Conservation (phyloP, 2,329 filamentous ascomycete genomes). For the Alternaria triticina region DNA sequence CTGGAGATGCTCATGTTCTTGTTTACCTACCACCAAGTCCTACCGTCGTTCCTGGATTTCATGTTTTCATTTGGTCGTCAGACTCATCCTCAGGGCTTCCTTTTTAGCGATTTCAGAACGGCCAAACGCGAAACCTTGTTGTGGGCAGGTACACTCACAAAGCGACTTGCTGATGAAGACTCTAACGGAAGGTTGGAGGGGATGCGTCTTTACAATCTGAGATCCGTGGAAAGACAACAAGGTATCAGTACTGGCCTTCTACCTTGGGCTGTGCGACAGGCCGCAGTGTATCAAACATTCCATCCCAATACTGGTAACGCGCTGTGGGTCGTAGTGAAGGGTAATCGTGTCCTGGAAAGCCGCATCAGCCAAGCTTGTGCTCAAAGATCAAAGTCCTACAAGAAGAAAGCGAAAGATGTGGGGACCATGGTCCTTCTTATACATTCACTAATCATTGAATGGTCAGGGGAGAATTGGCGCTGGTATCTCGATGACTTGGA, state of each 20-base stretch:
- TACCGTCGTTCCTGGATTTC: conserved; percentile 47
- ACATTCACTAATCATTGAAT: conserved; percentile 47
- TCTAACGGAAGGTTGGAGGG: no score
- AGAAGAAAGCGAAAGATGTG: no score
- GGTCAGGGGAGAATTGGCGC: conserved; percentile 52
- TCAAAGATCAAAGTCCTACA: no score
- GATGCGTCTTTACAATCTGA: conserved; percentile 52
- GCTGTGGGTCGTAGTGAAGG: conserved; percentile 51
- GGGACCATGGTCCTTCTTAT: no score
- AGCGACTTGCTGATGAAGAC: no score
- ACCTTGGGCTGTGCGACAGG: conserved; percentile 49
- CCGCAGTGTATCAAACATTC: conserved; percentile 48
- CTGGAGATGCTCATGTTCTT: conserved; percentile 21
- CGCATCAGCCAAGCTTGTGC: conserved; percentile 31
- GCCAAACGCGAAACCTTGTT: no score
- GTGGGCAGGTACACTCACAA: conserved; percentile 46
- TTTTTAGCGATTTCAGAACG: conserved; percentile 48
- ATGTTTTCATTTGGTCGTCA: conserved; percentile 47
- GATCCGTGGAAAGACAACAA: conserved; percentile 40
- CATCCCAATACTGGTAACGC: conserved; percentile 45
- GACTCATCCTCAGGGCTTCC: conserved; percentile 39
- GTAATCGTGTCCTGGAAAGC: conserved; percentile 40
- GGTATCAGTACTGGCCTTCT: conserved; percentile 2
- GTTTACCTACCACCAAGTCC: conserved; percentile 43
- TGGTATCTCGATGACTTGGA: conserved; percentile 52